phyloP scores from a whole-genome alignment of 345 rosid species.

The Microcos paniculata region DNA sequence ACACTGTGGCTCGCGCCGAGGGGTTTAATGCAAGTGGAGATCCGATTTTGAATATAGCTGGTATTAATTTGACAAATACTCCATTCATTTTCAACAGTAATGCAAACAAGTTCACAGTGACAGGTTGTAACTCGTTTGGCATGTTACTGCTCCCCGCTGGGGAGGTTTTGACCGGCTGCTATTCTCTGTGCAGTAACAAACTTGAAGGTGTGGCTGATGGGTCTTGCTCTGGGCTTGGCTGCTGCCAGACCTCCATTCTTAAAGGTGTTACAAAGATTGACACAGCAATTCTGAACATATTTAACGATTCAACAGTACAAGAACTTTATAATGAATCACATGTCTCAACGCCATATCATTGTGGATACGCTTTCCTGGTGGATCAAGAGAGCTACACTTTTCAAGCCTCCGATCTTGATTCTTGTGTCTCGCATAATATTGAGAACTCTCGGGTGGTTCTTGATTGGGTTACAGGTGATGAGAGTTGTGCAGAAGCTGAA shows the following conservation, averaged over 20 bases:
- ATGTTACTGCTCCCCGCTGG: not conserved
- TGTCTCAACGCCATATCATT: not conserved
- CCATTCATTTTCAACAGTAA: not conserved
- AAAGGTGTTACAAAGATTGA: not conserved
- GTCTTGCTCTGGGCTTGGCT: not conserved
- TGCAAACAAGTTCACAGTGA: not conserved
- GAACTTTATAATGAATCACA: not conserved
- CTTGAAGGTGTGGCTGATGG: not conserved
- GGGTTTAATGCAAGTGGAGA: not conserved
- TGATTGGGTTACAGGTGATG: not conserved
- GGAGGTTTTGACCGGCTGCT: not conserved
- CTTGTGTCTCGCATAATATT: not conserved
- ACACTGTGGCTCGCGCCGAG: not conserved
- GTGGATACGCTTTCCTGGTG: slow-evolving; percentile 19
- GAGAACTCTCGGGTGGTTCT: not conserved
- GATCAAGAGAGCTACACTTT: not conserved
- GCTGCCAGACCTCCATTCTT: not conserved
- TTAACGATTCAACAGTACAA: not conserved
- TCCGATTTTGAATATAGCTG: not conserved
- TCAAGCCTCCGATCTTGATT: not conserved
- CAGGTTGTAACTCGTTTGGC: slow-evolving; percentile 11
- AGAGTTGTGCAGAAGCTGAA: not conserved
- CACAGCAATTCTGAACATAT: not conserved
- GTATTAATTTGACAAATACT: not conserved
- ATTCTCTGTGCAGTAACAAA: not conserved